phyloP scores from a whole-genome alignment of 78 protist genomes.

The Cavenderia fasciculata region DNA sequence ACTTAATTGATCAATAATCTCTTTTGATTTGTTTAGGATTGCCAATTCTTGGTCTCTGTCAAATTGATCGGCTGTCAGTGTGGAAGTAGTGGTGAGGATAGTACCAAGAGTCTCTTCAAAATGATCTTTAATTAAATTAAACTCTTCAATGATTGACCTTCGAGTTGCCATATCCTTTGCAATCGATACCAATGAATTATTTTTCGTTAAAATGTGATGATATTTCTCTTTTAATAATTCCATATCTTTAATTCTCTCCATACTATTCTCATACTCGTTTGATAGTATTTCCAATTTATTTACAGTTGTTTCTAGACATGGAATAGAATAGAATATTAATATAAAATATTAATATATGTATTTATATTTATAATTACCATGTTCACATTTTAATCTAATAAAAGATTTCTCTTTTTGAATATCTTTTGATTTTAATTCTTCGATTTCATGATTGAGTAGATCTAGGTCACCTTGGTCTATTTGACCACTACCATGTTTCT shows the following conservation, averaged over 20 bases:
- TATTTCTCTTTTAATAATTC: conserved; percentile 28
- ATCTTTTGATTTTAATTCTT: conserved; percentile 1
- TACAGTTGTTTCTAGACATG: too few species aligned
- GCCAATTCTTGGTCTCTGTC: neutral
- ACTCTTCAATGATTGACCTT: conserved; percentile 51
- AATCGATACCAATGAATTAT: conserved; percentile 14
- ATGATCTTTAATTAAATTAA: conserved; percentile 12
- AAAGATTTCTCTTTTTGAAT: conserved; percentile 8
- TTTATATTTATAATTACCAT: neutral
- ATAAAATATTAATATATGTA: too few species aligned
- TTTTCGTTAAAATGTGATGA: neutral
- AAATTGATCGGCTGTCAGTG: neutral
- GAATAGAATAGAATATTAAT: too few species aligned
- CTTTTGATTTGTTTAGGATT: neutral
- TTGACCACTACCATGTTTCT: too few species aligned
- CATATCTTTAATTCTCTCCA: neutral
- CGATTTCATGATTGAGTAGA: conserved; percentile 1
- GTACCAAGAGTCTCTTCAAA: conserved; percentile 28
- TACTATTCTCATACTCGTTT: neutral
- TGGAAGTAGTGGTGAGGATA: neutral
- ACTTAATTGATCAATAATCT: neutral
- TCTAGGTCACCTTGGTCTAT: conserved; percentile 23
- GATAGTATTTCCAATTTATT: too few species aligned
- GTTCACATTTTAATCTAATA: conserved; percentile 21
- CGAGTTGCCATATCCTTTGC: conserved; percentile 37